Percentiles rank a stretch among this genome's conserved stretches.
phyloP scores from a whole-genome alignment of 441 rosid species.

The Geranium incanum region DNA sequence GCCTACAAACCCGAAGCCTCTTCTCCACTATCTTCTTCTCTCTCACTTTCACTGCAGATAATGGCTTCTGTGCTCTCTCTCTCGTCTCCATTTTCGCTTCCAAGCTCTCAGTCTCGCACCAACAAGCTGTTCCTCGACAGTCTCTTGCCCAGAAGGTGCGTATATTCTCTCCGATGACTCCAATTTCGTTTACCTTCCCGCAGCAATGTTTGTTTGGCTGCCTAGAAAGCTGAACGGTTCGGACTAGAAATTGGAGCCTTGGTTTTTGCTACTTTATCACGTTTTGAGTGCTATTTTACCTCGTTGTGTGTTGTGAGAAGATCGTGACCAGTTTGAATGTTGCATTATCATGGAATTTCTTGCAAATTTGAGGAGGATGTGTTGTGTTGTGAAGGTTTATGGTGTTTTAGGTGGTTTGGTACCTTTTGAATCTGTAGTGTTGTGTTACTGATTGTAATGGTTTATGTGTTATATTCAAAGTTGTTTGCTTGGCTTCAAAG shows the following conservation, averaged over 20 bases:
- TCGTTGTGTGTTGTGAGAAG: neutral
- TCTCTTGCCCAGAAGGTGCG: neutral
- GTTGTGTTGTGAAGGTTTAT: neutral
- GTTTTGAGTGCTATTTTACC: neutral
- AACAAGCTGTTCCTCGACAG: neutral
- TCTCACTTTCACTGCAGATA: neutral
- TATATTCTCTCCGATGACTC: neutral
- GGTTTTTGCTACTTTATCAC: neutral
- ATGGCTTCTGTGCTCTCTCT: neutral
- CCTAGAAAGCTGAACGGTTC: neutral
- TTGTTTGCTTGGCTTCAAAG: neutral
- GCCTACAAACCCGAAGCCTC: too few species aligned
- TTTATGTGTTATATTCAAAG: neutral
- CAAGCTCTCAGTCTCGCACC: neutral
- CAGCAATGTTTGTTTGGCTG: neutral
- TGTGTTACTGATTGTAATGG: conserved; percentile 1
- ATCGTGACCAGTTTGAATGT: neutral
- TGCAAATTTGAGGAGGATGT: neutral
- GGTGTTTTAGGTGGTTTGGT: neutral
- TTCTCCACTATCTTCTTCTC: neutral
- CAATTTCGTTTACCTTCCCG: neutral
- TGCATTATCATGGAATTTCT: neutral
- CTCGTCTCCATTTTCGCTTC: conserved; percentile 4
- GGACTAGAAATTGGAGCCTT: neutral
- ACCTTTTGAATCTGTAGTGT: neutral